These are phyloP conservation scores for Botryotinia globosa DNA, from an alignment of 2,329 filamentous ascomycete genomes.

Conservation along the genomic window DNA sequence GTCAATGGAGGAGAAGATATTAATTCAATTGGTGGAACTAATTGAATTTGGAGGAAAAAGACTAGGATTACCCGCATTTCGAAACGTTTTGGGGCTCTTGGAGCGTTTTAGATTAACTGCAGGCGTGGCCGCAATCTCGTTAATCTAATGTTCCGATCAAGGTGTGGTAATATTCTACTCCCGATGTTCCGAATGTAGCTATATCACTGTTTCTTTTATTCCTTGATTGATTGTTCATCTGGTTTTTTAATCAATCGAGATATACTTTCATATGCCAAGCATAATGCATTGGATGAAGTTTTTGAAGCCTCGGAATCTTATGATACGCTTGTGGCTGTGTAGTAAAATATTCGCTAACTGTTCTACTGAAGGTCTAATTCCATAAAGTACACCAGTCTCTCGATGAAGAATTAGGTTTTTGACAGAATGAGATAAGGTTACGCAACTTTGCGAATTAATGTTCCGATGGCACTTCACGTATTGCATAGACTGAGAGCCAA, in stretches of 20 bases:
- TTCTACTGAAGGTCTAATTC: neutral
- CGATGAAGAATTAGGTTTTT: neutral
- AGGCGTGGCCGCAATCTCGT: neutral
- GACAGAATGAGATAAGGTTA: too few relatives aligned
- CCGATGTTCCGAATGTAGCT: neutral
- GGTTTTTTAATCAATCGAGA: neutral
- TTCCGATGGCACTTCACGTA: neutral
- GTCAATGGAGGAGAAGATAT: neutral
- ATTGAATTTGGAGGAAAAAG: neutral
- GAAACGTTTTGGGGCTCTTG: neutral
- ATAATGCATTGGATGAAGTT: neutral
- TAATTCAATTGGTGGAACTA: neutral
- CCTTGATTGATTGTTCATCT: neutral
- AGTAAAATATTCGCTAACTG: neutral
- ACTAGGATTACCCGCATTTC: neutral
- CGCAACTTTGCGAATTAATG: neutral
- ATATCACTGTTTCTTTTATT: too few relatives aligned
- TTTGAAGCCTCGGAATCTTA: neutral
- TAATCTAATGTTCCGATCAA: neutral
- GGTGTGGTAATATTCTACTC: neutral
- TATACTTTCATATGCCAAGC: neutral
- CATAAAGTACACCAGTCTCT: neutral
- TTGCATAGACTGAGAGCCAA: neutral
- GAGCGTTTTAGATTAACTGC: conserved; percentile 4
- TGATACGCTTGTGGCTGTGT: neutral